phyloP scores from a whole-genome alignment of 352 stramenopile genomes.

The Phytophthora agathidicida region DNA sequence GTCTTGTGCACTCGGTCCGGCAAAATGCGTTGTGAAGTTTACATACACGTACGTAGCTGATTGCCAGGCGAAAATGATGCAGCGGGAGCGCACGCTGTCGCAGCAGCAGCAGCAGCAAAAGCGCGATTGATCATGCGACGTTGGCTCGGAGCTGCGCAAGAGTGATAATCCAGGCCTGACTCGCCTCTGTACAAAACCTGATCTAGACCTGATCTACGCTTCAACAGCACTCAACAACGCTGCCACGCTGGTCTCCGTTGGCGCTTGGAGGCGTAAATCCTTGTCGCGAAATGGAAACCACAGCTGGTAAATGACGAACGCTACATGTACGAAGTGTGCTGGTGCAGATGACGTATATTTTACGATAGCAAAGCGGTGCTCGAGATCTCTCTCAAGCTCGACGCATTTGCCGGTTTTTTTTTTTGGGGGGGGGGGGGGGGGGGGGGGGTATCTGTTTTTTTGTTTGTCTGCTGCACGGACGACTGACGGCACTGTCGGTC shows the following conservation, averaged over 20 bases:
- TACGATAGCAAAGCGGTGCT: neutral
- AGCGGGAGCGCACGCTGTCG: neutral
- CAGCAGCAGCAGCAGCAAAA: neutral
- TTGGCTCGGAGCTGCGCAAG: no score
- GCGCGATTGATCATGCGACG: constrained; percentile 5
- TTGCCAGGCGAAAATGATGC: neutral
- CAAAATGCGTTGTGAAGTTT: constrained; percentile 19
- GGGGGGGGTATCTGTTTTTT: no score
- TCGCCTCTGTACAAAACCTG: neutral
- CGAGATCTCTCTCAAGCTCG: neutral
- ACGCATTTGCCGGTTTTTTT: neutral
- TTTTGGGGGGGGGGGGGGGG: no score
- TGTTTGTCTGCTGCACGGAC: neutral
- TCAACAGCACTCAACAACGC: neutral
- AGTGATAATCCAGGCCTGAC: neutral
- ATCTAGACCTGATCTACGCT: constrained; percentile 1
- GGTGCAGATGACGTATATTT: neutral
- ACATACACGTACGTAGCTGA: no score
- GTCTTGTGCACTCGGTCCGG: constrained; percentile 1
- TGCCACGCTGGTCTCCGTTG: no score
- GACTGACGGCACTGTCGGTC: no score
- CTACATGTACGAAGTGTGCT: no score
- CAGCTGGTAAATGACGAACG: no score
- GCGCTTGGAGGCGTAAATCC: no score
- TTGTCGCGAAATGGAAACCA: no score